phyloP scores from a whole-genome alignment of 257 asterid genomes.

The Salvia miltiorrhiza region DNA sequence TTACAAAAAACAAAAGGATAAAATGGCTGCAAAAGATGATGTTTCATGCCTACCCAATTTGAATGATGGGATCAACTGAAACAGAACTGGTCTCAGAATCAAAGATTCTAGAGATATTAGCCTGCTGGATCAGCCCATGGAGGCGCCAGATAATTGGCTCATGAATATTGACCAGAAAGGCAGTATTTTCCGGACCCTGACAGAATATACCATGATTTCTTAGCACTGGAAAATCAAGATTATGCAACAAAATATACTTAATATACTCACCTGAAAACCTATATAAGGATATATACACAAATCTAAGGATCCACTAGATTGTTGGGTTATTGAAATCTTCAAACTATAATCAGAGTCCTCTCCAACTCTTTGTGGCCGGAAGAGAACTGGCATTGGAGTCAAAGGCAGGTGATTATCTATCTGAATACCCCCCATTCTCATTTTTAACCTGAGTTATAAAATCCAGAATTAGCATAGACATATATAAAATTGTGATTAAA shows the following conservation, averaged over 20 bases:
- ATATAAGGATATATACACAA: slow-evolving; percentile 85
- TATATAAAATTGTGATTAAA: slow-evolving; percentile 15
- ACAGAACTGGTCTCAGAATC: slow-evolving; percentile 71
- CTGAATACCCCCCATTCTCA: slow-evolving; percentile 88
- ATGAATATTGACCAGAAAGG: slow-evolving; percentile 85
- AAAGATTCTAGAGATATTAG: slow-evolving; percentile 61
- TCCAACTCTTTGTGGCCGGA: slow-evolving; percentile 84
- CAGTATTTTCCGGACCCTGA: slow-evolving; percentile 94
- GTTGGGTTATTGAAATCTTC: slow-evolving; percentile 92
- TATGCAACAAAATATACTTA: slow-evolving; percentile 16
- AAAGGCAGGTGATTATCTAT: slow-evolving; percentile 95
- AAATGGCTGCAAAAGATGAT: slow-evolving; percentile 10
- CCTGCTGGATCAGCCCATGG: slow-evolving; percentile 87
- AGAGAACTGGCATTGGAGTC: slow-evolving; percentile 96
- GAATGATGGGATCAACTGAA: slow-evolving; percentile 94
- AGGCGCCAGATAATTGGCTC: slow-evolving; percentile 99
- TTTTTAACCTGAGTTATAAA: slow-evolving; percentile 62
- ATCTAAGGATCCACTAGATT: slow-evolving; percentile 90
- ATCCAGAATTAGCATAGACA: slow-evolving; percentile 29
- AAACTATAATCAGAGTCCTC: slow-evolving; percentile 79
- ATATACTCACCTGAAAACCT: slow-evolving; percentile 78
- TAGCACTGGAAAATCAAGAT: slow-evolving; percentile 23
- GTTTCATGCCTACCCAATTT: slow-evolving; percentile 63
- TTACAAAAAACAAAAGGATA: slow-evolving; percentile 21
- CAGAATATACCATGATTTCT: slow-evolving; percentile 13